phyloP scores from a whole-genome alignment of 345 rosid species.

The Excoecaria agallocha region DNA sequence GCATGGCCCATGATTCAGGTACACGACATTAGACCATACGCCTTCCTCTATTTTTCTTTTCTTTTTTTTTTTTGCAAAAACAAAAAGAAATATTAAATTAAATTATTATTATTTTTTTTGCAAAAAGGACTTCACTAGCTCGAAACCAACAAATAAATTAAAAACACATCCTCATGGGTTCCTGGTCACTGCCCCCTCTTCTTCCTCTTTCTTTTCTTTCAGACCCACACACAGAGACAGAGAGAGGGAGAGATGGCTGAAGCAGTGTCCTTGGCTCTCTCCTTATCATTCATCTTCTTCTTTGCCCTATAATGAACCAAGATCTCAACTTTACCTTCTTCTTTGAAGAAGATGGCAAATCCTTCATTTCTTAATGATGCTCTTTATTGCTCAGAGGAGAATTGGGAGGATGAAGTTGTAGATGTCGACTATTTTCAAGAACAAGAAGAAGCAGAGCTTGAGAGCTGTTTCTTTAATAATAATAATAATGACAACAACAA shows the following conservation, averaged over 20 bases:
- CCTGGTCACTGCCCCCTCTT: slow-evolving; percentile 2
- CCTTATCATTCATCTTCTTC: slow-evolving; percentile 20
- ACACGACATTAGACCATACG: slow-evolving; percentile 16
- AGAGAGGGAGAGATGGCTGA: slow-evolving; percentile 34
- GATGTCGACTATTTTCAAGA: slow-evolving; percentile 18
- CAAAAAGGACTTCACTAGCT: background rate
- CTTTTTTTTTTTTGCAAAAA: too few species aligned
- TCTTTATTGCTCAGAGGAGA: slow-evolving; percentile 62
- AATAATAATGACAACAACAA: background rate
- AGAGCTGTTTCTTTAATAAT: background rate
- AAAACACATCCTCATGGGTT: slow-evolving; percentile 12
- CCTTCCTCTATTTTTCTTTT: background rate
- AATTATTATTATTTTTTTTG: too few species aligned
- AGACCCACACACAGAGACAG: background rate
- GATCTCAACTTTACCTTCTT: slow-evolving; percentile 40
- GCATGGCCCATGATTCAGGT: slow-evolving; percentile 39
- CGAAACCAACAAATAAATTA: slow-evolving; percentile 25
- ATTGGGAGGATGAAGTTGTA: slow-evolving; percentile 39
- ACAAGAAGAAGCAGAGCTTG: slow-evolving; percentile 3
- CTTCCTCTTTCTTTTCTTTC: slow-evolving; percentile 7
- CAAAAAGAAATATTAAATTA: too few species aligned
- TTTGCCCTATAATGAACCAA: slow-evolving; percentile 37
- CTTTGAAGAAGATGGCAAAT: slow-evolving; percentile 35
- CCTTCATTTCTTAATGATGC: slow-evolving; percentile 33
- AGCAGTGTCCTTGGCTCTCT: slow-evolving; percentile 22